These are phyloP conservation scores for Calonectria fujianensis DNA, from an alignment of 2,329 filamentous ascomycete genomes.

Conservation along the genomic window DNA sequence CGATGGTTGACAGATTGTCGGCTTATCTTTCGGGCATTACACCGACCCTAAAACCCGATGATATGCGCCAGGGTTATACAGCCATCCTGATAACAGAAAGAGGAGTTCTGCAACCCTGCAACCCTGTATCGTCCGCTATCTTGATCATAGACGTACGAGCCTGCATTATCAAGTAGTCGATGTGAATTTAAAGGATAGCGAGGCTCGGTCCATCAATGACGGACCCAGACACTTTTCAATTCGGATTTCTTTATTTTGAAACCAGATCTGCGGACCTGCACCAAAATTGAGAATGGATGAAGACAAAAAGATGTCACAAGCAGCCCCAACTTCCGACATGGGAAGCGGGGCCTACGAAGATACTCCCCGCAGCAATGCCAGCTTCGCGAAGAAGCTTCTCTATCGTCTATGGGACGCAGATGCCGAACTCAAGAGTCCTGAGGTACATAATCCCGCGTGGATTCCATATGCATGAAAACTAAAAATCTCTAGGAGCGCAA, in stretches of 20 bases:
- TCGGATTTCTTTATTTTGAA: not conserved
- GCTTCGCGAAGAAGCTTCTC: constrained; percentile 2
- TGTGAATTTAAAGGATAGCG: constrained; percentile 13
- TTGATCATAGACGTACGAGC: not conserved
- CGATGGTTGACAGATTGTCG: not conserved
- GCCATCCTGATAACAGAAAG: not conserved
- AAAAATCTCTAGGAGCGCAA: not conserved
- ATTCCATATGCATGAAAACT: too few relatives aligned
- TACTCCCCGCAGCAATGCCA: not conserved
- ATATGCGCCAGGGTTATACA: not conserved
- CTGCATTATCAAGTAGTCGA: not conserved
- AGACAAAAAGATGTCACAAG: constrained; percentile 8
- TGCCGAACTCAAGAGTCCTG: constrained; percentile 3
- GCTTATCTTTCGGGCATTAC: constrained; percentile 5
- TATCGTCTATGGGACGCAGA: constrained; percentile 10
- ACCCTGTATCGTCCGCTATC: not conserved
- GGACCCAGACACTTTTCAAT: not conserved
- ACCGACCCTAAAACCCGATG: constrained; percentile 8
- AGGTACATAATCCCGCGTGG: not conserved
- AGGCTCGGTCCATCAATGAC: too few relatives aligned
- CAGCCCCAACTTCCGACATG: not conserved
- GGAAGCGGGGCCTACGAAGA: not conserved
- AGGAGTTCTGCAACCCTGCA: not conserved
- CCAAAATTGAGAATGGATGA: not conserved
- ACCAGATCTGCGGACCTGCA: not conserved